Conservation (phyloP, 352 stramenopile species). For the Elongisporangium anandrum region DNA sequence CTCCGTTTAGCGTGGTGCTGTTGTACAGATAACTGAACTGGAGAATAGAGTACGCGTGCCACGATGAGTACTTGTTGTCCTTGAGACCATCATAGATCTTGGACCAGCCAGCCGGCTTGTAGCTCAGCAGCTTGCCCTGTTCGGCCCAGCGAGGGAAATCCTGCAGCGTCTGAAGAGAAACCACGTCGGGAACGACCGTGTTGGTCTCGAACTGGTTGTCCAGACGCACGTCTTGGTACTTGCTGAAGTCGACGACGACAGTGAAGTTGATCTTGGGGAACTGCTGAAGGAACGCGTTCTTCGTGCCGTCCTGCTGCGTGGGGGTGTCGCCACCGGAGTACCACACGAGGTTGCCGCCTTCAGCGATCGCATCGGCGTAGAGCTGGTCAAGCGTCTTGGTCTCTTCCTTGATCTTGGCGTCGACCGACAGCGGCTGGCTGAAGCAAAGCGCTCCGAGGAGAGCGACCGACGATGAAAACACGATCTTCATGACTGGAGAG, state of each 20-base stretch:
- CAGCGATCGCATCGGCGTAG: too few relatives aligned
- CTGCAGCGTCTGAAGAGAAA: constrained; percentile 49
- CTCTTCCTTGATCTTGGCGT: too few relatives aligned
- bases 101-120: neutral
- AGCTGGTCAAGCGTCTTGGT: too few relatives aligned
- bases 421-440: too few relatives aligned
- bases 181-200: constrained; percentile 33
- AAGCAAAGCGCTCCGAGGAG: too few relatives aligned
- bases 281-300: constrained; percentile 17
- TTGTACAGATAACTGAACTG: too few relatives aligned
- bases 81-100: too few relatives aligned
- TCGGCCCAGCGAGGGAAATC: constrained; percentile 45
- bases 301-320: constrained; percentile 16
- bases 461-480: too few relatives aligned
- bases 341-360: too few relatives aligned
- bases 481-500: too few relatives aligned
- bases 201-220: constrained; percentile 56
- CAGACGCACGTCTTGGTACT: constrained; percentile 51
- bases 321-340: constrained; percentile 34
- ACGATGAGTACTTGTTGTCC: constrained; percentile 28
- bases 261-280: constrained; percentile 62
- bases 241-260: constrained; percentile 50
- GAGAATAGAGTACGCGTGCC: constrained; percentile 37
- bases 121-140: constrained; percentile 38
- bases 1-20: constrained; percentile 10